These are phyloP conservation scores for Globisporangium paroecandrum DNA, from an alignment of 352 stramenopile genomes.

Conservation along the genomic window DNA sequence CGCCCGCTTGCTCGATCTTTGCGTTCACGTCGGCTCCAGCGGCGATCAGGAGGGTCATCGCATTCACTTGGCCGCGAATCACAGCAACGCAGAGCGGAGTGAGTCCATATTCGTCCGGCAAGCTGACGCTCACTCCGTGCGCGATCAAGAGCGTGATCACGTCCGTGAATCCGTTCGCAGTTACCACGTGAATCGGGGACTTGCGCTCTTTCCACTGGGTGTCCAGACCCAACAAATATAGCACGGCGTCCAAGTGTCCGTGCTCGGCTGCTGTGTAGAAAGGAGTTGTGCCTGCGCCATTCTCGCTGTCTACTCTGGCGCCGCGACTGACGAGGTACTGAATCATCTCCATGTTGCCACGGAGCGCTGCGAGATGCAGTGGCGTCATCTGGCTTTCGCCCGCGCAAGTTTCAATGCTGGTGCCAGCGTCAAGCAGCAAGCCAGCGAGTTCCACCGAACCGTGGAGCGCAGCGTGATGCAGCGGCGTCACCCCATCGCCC, in stretches of 20 bases:
- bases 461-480: constrained; percentile 7
- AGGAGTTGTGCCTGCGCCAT: neutral
- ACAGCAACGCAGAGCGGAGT: constrained; percentile 14
- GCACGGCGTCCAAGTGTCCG: constrained; percentile 11
- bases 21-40: constrained; percentile 4
- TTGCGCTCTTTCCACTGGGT: constrained; percentile 7
- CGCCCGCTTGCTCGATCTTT: neutral
- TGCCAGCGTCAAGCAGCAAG: constrained; percentile 4
- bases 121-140: constrained; percentile 2
- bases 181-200: constrained; percentile 12
- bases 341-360: constrained; percentile 9
- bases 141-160: constrained; percentile 9
- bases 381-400: constrained; percentile 9
- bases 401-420: neutral
- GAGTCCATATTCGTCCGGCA: neutral
- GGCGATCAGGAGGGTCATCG: constrained; percentile 1
- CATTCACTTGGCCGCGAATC: neutral
- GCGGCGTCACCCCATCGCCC: constrained; percentile 6
- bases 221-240: constrained; percentile 7
- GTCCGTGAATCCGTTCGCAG: constrained; percentile 12
- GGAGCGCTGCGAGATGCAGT: constrained; percentile 11
- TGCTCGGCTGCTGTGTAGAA: constrained; percentile 17
- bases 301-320: neutral
- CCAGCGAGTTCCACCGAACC: neutral
- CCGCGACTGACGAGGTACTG: constrained; percentile 10